A percentile compares a stretch with the other conserved stretches of the same genome.
These are phyloP conservation scores for Symbiodinium pilosum DNA, from an alignment of 73 alveolate genomes.

Conservation along the genomic window DNA sequence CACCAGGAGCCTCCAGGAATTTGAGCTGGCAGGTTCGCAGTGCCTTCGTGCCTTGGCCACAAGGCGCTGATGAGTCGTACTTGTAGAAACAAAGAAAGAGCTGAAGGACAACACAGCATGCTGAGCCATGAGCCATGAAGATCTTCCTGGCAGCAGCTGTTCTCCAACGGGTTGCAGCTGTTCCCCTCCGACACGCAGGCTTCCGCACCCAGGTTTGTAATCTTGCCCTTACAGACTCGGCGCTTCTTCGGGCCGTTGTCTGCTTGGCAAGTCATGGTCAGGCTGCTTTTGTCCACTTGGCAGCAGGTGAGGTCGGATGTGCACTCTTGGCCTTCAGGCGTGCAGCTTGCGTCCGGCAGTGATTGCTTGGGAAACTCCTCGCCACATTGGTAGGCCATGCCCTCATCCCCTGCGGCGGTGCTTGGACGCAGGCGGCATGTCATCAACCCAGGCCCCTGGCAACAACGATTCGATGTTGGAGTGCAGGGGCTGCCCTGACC, in stretches of 20 bases:
- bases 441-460: constrained; percentile 94
- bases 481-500: constrained; percentile 19
- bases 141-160: constrained; percentile 78
- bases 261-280: constrained; percentile 28
- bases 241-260: constrained; percentile 3
- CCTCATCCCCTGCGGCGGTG: constrained; percentile 41
- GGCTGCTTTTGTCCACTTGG: constrained; percentile 8
- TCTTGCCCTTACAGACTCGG: constrained; percentile 40
- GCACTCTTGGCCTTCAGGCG: constrained; percentile 93
- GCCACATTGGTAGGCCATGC: constrained; percentile 77
- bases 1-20: constrained; percentile 46
- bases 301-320: constrained; percentile 51
- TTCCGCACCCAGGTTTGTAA: background rate
- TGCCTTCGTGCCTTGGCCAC: constrained; percentile 37
- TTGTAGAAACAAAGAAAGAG: background rate
- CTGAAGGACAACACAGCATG: background rate
- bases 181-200: constrained; percentile 22
- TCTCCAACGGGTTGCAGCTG: constrained; percentile 83
- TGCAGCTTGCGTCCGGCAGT: constrained; percentile 20
- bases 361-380: constrained; percentile 53
- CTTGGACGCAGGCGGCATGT: constrained; percentile 86
- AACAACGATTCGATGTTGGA: constrained; percentile 47
- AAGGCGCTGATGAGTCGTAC: background rate
- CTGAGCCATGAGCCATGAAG: background rate
- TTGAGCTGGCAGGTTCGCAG: constrained; percentile 83